phyloP scores from a whole-genome alignment of 306 rosid genomes.

The Castanopsis chinensis region DNA sequence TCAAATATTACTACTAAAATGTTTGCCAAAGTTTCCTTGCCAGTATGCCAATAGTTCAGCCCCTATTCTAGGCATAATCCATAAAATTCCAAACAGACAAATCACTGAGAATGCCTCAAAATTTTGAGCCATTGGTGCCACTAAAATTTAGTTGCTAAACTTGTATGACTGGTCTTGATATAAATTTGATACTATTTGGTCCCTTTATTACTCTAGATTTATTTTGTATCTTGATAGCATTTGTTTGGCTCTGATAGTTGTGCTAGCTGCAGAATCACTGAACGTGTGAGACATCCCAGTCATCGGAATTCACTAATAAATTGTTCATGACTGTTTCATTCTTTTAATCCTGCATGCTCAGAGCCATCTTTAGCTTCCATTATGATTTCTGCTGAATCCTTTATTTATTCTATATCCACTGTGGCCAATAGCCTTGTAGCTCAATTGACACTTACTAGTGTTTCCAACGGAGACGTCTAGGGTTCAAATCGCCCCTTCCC shows the following conservation, averaged over 20 bases:
- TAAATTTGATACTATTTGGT: not conserved
- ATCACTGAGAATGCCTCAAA: not conserved
- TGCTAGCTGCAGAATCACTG: not conserved
- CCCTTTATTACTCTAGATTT: not conserved
- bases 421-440: no score
- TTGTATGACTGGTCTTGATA: not conserved
- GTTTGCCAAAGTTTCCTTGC: no score
- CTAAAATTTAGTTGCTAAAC: not conserved
- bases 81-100: no score
- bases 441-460: no score
- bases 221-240: not conserved
- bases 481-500: no score
- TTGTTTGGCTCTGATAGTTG: not conserved
- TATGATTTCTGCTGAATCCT: not conserved
- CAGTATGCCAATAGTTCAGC: no score
- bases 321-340: not conserved
- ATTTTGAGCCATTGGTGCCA: not conserved
- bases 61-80: no score
- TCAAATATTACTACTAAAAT: no score
- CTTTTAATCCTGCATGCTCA: not conserved
- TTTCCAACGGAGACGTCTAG: no score
- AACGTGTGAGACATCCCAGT: not conserved
- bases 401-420: not conserved
- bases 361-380: not conserved
- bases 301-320: not conserved